Base-by-base conservation (phyloP, 2,329 filamentous ascomycete species). In the Stylonectria norvegica region DNA sequence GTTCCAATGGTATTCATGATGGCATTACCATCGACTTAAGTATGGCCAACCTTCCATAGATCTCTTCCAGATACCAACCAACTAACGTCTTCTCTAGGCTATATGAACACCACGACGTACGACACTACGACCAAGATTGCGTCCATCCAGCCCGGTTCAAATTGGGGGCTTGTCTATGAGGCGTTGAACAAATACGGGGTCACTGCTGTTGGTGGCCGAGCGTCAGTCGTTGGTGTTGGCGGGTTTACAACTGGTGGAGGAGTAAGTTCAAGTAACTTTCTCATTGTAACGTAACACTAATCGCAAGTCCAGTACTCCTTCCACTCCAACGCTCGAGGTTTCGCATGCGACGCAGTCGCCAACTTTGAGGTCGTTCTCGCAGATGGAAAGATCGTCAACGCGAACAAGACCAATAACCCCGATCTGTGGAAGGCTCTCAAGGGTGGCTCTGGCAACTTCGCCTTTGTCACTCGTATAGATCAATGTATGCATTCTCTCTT, bases 371-470 rank as follows among this genome's bases (percentile, higher is more conserved):
- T 75, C 19, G 70, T 75, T 3, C 61, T 72, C 1, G 62, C 62
- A 0, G 53, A 63, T 32, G 70, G 72, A 5, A 38, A 45, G 1
- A 60, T 74, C 14, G 55, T 72, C 18, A 65, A 68, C 5, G 70
- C 65, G 11, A 72, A 65, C 34, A 47, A 47, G 0, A 33, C 55
- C 0, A 40, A 61, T 6, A 62, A 73, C 36, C 9, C 52, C 0
- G 69, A 73, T 27, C 60, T 75, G 1, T 74, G 60, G 54, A 64
- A 63, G 39, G 71, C 70, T 0, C 57, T 73, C 2, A 68, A 70
- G 39, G 72, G 71, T 5, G 71, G 72, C n/a, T 63, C 63, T 4
- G 66, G 62, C 30, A 75, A 74, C 52, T 65, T 72, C 31, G 70
- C 68, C n/a, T 58, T 67, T 37, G 56, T 64, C 14, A 61, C 67